A percentile compares a stretch with the other conserved stretches of the same genome.
Conservation (phyloP, 2,329 filamentous ascomycete species). For the Aureobasidium sp. region DNA sequence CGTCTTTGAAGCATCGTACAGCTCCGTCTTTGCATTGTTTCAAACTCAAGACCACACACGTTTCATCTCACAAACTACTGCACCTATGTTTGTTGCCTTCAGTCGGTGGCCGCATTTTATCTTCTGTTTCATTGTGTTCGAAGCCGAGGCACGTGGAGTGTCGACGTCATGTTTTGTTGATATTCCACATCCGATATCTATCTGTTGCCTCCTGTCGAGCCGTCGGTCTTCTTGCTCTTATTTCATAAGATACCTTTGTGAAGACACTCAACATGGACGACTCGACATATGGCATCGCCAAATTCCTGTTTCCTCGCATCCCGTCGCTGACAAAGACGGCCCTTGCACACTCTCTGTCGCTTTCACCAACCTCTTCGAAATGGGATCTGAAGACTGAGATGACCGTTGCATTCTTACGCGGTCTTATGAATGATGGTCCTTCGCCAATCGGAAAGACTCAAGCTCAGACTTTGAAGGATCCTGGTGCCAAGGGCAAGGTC, state of each 20-base stretch:
- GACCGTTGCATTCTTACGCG: constrained; percentile 62
- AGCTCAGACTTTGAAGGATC: constrained; percentile 51
- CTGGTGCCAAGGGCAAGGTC: constrained; percentile 65
- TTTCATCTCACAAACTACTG: background rate
- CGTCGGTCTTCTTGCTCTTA: background rate
- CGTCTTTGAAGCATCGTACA: background rate
- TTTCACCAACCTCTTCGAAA: constrained; percentile 64
- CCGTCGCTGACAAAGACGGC: constrained; percentile 56
- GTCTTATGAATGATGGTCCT: constrained; percentile 46
- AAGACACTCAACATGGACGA: constrained; percentile 18
- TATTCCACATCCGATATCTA: background rate
- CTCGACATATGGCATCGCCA: constrained; percentile 20
- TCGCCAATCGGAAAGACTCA: constrained; percentile 56
- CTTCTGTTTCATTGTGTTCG: background rate
- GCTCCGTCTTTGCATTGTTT: background rate
- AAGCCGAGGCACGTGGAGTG: constrained; percentile 2
- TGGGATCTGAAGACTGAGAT: constrained; percentile 71
- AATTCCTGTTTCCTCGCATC: constrained; percentile 46
- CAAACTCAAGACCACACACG: background rate
- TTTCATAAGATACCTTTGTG: background rate
- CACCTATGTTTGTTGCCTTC: background rate
- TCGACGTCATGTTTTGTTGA: constrained; percentile 3
- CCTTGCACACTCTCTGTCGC: constrained; percentile 54
- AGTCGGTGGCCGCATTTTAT: background rate
- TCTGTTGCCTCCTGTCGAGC: background rate